Evolutionary conservation across 306 rosid genomes (phyloP), one percentile per base, ranked within the genome.

Genomic region (Dryas octopetala): DNA sequence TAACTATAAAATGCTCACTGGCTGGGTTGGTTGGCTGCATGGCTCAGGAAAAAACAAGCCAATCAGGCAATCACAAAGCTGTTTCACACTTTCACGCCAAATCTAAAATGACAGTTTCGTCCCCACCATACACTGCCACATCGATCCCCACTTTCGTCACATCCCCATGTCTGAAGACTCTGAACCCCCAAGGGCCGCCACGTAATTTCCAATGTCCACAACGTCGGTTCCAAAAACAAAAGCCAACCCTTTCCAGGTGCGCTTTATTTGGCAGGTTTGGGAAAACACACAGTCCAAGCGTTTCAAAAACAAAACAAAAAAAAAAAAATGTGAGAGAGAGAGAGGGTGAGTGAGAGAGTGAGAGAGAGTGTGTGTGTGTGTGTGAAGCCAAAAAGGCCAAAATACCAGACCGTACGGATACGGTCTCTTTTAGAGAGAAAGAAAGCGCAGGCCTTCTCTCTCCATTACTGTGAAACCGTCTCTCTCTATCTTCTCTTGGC

Each of bases 201-300:
- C 23, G 88, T 82, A 71, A 78, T 85, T 86, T 73, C 15, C 0
- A 0, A 5, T 5, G 23, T 9, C 51, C 54, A 48, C 44, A 79
- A 80, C 81, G 89, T 85, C 87, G 87, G 89, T 76, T 79, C 50
- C 77, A 26, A 38, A 61, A 19, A 62, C 1, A 6, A 61, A 6
- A 61, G 4, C 60, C 5, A 2, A 47, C 78, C 6, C 5, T 79
- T 78, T 62, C 78, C 82, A 76, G 73, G 79, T 67, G 80, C 82
- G 67, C 74, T 32, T 68, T 75, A 70, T 83, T 83, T 70, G 80
- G 88, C 88, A 85, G 85, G 89, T 80, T 65, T 63, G 58, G 76
- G 64, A 71, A 71, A 32, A 32, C 38, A 43, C 61, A 38, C 60
- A 70, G 75, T 13, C 55, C 46, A 19, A 6, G 50, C 11, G 4